Base-by-base conservation (phyloP, 192 early-diverging fungal species). In the Coemansia sp. region DNA sequence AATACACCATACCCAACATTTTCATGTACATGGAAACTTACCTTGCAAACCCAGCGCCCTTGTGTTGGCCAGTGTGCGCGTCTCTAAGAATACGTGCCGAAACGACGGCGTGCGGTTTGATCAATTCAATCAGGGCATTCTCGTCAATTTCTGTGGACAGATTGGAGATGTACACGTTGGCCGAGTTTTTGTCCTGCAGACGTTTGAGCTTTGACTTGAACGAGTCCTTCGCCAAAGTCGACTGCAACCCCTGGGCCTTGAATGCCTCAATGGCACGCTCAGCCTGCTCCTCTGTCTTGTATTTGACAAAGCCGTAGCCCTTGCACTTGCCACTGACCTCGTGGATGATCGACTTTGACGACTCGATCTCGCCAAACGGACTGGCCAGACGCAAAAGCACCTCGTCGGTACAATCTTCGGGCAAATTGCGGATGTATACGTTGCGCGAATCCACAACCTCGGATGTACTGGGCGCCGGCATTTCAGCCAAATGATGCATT, bases 241-340 rank as follows among this genome's bases (percentile, higher is more conserved):
- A 85, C 48, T 86, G 82, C 30, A 82, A 77, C 5, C 88, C 90
- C 53, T 77, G 50, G 5, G 62, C 61, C 20, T 72, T 80, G 18
- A 94, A 71, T 15, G 79, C 89, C 37, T 77, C 71, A 51, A 94
- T 88, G 18, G 90, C 90, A 10, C 47, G 22, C 20, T 74, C 52
- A 0, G 88, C 86, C 46, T 88, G 81, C 9, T 78, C 80, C 18
- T 76, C 83, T 2, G 79, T 83, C 34, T 85, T 80, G 70, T 86
- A 94, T 81, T 89, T 86, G 22, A 89, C 86, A 58, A 94, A 94
- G 9, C 92, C 92, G 67, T 88, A 94, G 4, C 90, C 90, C 64
- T 91, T 92, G 60, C 92, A 93, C 53, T 85, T 81, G 14, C 82
- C 82, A 2, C 87, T 85, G n/a, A 72, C 71, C 39, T 85, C 82